phyloP scores from a whole-genome alignment of 208 protist genomes.

The Novymonas esmeraldas region DNA sequence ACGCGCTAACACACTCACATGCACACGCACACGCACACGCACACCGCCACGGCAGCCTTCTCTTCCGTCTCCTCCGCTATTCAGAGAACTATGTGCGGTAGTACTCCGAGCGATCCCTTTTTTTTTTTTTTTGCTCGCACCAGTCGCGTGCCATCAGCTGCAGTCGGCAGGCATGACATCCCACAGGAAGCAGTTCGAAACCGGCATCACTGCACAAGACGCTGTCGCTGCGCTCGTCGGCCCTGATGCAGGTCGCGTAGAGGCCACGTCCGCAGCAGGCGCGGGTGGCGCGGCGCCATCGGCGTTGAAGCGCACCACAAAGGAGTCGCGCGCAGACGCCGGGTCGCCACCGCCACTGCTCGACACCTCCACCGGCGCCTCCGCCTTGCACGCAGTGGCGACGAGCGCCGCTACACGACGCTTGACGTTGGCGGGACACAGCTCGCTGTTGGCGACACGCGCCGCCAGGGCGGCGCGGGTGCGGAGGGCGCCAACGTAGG shows the following conservation, averaged over 20 bases:
- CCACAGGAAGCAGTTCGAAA: slow-evolving; percentile 6
- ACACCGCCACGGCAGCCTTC: too few species aligned
- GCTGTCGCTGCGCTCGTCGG: background rate
- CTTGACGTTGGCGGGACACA: slow-evolving; percentile 8
- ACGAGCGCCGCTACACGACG: slow-evolving; percentile 11
- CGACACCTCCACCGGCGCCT: background rate
- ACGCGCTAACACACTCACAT: too few species aligned
- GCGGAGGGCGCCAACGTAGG: slow-evolving; percentile 52
- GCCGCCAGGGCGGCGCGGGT: slow-evolving; percentile 49
- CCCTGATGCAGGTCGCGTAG: background rate
- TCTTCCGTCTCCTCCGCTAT: too few species aligned
- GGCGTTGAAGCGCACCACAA: slow-evolving; percentile 21
- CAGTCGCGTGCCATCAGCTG: background rate
- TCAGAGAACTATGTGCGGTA: too few species aligned
- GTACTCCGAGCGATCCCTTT: background rate
- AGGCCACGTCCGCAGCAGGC: background rate
- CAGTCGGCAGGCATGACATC: slow-evolving; percentile 1
- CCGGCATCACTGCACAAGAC: background rate
- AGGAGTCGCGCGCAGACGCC: background rate
- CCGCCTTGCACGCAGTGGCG: slow-evolving; percentile 3
- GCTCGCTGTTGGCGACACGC: slow-evolving; percentile 42
- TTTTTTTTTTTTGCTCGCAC: background rate
- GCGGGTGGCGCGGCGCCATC: background rate
- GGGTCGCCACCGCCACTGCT: background rate
- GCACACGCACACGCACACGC: too few species aligned